Evolutionary conservation across 768 basidiomycete species (phyloP), one percentile per base, ranked within the genome.

Genomic region (Phlegmacium glaucopus): DNA sequence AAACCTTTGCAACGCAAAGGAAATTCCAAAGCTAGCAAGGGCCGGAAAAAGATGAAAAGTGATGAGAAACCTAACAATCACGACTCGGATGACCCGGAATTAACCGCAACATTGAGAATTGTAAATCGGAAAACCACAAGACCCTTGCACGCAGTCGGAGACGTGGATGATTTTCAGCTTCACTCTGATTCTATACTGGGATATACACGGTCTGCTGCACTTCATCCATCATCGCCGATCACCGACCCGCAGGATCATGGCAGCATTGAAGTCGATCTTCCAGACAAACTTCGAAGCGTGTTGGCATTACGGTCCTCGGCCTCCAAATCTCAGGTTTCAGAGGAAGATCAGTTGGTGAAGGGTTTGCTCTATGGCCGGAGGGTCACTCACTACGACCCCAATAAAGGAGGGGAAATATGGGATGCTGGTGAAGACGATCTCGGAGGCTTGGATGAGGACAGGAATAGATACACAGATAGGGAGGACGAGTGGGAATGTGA

Each of bases 401-500:
- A 59, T 42, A 83, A 74, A 61, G 86, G 86, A 13, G 87, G 85
- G 3, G 79, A 84, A 47, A 79, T 90, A 48, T 90, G 87, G 87
- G 82, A 79, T 55, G 79, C 79, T 35, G 88, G 88, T 17, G 88
- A 90, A 62, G 69, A 70, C 42, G 70, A 74, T 54, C 69, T 69
- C 29, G 68, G 64, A 28, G 63, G 62, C 36, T 60, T 51, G 7
- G 59, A 61, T 25, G 55, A 59, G 36, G 58, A 59, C 30, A 48
- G 39, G 9, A 51, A 49, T 38, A 60, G 61, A 62, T 56, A 66
- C 35, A 60, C 58, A 17, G 78, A 75, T 41, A 72, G 64, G 26
- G 81, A 79, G 57, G 77, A 78, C 36, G 83, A 85, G 52, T 91
- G 89, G 89, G 89, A 90, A 65, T 81, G 85, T 29, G 88, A 90